Base-by-base conservation (phyloP, 2,329 filamentous ascomycete genomes). In the Pseudogymnoascus sp. region DNA sequence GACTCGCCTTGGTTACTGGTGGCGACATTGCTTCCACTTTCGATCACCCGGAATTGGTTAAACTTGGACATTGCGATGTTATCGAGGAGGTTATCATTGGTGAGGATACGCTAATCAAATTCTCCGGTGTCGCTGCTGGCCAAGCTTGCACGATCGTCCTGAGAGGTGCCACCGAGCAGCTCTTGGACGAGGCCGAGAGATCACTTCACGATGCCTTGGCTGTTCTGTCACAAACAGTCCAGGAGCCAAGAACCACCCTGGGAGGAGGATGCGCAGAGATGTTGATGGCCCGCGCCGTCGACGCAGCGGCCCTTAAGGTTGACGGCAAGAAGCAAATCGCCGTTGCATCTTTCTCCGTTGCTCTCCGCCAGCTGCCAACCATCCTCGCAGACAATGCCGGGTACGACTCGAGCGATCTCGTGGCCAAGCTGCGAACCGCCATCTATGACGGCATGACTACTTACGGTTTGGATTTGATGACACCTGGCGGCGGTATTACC, bases 11-110 rank as follows among this genome's bases (percentile, higher is more conserved):
- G 61, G 95, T 99, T 51, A 99, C 95, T 5, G 95, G 95, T 67
- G 95, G 93, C 73, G 95, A 99, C 79, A 99, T 99, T 73, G 88
- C 95, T 37, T 96, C 92, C 14, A 99, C 95, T 3, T 99, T 99
- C 74, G 95, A 99, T 76, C 93, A 99, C 79, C 95, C 95, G 4
- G 95, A 99, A 61, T 90, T 95, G 74, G 93, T 99, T 71, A 96
- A 98, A 81, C 87, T 99, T 25, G 95, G 95, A 25, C 88, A 93
- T 68, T 99, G 95, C 76, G 93, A 98, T 73, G 71, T 96, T 60
- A 98, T 99, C 65, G 95, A 99, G 78, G 95, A 99, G 79, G 89
- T 99, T 45, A 96, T 99, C 71, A 97, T 99, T 71, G 95, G 95
- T 68, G 95, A 99, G 79, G 95, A 99, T 75, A 97, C 92, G 4